Evolutionary conservation across 768 basidiomycete genomes (phyloP), one percentile per base, ranked within the genome.

Genomic region (Kwoniella sp.): DNA sequence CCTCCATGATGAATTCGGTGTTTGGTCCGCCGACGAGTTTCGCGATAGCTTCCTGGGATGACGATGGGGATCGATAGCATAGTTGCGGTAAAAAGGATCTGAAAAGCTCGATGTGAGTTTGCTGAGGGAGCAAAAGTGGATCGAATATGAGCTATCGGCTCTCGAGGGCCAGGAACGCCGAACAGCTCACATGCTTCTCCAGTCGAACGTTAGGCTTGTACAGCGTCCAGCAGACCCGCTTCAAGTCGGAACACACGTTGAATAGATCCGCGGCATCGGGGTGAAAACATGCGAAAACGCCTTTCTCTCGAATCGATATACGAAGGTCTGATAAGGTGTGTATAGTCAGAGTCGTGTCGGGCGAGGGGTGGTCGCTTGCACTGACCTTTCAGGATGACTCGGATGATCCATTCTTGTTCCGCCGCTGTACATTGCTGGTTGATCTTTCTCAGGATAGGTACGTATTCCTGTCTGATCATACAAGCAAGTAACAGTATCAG

Each of bases 161-260:
- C 33, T 33, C 13, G 33, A 33, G 33, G n/a, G n/a, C n/a, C 33
- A 33, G 33, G 6, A 13, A 6, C 13, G 33, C 13, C 10, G 17
- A 15, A 9, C 17, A 21, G 44, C 74, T 40, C 46, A 80, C 81
- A 64, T 81, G 72, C 48, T 77, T 76, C 24, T 76, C 68, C 26
- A 81, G 61, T 46, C 90, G 83, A 51, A 84, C 83, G 2, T 84
- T 81, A 0, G 89, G 88, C 77, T 96, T 88, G 83, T 88, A 89
- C 1, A 99, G 82, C 56, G 89, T 88, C 88, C 89, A 97, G 30
- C 87, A 88, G 2, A 99, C 91, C 62, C 90, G 90, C 82, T 94
- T 94, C 50, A 98, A 83, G 79, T 98, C 94, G 0, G 94, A 97
- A 77, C 92, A 97, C 0, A 92, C 93, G 76, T 97, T 97, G 82